phyloP scores from a whole-genome alignment of 352 stramenopile species.

The Phytophthora pinifolia region DNA sequence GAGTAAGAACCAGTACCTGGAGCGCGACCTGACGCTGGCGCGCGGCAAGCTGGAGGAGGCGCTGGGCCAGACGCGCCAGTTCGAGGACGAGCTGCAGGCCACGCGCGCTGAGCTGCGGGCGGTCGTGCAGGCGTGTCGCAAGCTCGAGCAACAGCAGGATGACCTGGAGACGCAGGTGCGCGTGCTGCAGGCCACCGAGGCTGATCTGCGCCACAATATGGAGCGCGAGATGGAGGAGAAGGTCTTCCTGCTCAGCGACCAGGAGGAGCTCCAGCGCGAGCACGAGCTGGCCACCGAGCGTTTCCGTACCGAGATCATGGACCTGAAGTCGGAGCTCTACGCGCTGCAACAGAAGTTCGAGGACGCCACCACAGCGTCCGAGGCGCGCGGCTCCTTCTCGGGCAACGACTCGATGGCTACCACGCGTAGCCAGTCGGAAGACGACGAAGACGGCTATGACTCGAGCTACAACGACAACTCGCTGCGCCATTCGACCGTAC shows the following conservation, averaged over 20 bases:
- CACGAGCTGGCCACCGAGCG: conserved; percentile 78
- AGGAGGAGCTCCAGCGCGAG: conserved; percentile 80
- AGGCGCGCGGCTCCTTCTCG: conserved; percentile 24
- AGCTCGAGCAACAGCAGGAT: conserved; percentile 75
- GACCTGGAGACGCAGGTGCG: conserved; percentile 80
- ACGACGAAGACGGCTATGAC: conserved; percentile 39
- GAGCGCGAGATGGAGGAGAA: conserved; percentile 88
- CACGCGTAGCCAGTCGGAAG: conserved; percentile 33
- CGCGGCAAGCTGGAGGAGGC: conserved; percentile 57
- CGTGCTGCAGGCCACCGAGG: conserved; percentile 77
- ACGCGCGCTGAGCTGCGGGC: conserved; percentile 47
- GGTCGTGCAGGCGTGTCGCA: conserved; percentile 40
- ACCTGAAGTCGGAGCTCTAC: conserved; percentile 85
- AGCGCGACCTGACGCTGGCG: conserved; percentile 48
- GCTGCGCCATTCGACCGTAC: conserved; percentile 49
- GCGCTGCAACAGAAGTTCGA: conserved; percentile 71
- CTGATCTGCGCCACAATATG: conserved; percentile 78
- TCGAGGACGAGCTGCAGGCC: conserved; percentile 49
- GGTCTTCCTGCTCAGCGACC: conserved; percentile 81
- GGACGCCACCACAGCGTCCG: conserved; percentile 15
- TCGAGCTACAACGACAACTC: conserved; percentile 37
- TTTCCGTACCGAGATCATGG: conserved; percentile 82
- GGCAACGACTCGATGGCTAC: conserved; percentile 37
- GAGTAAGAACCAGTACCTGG: conserved; percentile 50
- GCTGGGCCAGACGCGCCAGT: conserved; percentile 50